phyloP scores from a whole-genome alignment of 2,329 filamentous ascomycete genomes.

The Alternaria triticimaculans region DNA sequence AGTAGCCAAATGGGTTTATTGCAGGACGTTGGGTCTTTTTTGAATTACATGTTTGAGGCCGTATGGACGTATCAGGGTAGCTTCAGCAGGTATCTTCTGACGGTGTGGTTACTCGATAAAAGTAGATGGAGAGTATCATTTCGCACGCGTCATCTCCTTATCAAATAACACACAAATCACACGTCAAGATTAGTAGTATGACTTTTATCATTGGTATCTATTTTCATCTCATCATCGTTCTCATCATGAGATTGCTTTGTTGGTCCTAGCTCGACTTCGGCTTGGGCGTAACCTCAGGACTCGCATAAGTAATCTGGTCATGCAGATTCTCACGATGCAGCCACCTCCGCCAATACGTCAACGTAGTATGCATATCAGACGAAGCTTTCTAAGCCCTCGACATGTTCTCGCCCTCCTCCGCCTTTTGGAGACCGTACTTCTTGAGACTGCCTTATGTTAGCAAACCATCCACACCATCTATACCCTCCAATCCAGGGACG shows the following conservation, averaged over 20 bases:
- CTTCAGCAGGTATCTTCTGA: neutral
- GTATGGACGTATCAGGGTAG: neutral
- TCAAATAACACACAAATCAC: too few relatives aligned
- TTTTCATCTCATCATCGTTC: neutral
- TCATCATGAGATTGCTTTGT: too few relatives aligned
- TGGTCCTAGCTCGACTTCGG: neutral
- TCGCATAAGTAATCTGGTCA: neutral
- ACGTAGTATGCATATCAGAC: neutral
- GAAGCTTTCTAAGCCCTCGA: conserved; percentile 25
- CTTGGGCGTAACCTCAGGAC: neutral
- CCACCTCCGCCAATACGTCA: neutral
- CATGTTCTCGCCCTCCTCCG: conserved; percentile 43
- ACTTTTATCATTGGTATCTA: conserved; percentile 1
- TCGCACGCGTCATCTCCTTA: too few relatives aligned
- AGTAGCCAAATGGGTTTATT: neutral
- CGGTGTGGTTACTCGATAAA: too few relatives aligned
- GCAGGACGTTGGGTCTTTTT: neutral
- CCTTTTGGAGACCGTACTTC: conserved; percentile 51
- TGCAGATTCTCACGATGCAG: neutral
- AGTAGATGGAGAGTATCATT: too few relatives aligned
- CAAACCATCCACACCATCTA: neutral
- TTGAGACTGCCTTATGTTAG: conserved; percentile 40
- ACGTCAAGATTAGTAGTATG: neutral
- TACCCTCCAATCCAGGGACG: too few relatives aligned
- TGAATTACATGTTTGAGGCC: too few relatives aligned